Percentiles rank a stretch among this genome's conserved stretches.
Evolutionary conservation across 495 filamentous ascomycete species (phyloP).

Genomic region (Penicillium paradoxum): DNA sequence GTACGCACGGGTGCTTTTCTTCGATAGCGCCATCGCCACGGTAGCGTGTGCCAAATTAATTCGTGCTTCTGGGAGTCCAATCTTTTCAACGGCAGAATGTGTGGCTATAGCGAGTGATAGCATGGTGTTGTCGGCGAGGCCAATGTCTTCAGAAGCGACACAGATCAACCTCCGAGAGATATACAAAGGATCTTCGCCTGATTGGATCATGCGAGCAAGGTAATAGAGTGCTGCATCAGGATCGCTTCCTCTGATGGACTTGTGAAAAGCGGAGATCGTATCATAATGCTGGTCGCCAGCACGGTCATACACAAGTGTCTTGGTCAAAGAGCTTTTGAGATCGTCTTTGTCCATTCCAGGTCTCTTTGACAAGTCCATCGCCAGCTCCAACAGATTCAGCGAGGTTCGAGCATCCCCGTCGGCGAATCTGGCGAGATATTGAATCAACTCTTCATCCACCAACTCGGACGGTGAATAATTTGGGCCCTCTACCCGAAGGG

Average conservation of each 20-base stretch:
- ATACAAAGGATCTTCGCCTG: slow-evolving; percentile 89
- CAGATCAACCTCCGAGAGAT: slow-evolving; percentile 90
- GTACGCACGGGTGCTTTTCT: slow-evolving; percentile 84
- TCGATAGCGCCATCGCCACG: slow-evolving; percentile 74
- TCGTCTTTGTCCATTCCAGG: slow-evolving; percentile 53
- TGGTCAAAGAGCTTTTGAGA: slow-evolving; percentile 76
- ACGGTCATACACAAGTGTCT: slow-evolving; percentile 90
- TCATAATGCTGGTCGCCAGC: slow-evolving; percentile 94
- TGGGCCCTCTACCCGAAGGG: slow-evolving; percentile 57
- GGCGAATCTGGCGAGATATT: slow-evolving; percentile 76
- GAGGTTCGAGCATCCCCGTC: slow-evolving; percentile 91
- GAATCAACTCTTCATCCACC: slow-evolving; percentile 70
- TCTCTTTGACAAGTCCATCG: slow-evolving; percentile 58
- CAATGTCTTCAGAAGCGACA: slow-evolving; percentile 87
- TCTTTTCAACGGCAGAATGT: slow-evolving; percentile 78
- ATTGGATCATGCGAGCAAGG: slow-evolving; percentile 91
- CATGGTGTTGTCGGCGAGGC: slow-evolving; percentile 83
- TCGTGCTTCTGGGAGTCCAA: slow-evolving; percentile 90
- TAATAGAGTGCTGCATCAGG: slow-evolving; percentile 89
- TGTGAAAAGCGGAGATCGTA: slow-evolving; percentile 95
- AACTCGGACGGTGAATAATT: slow-evolving; percentile 53
- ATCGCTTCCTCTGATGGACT: slow-evolving; percentile 82
- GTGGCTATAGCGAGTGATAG: slow-evolving; percentile 78
- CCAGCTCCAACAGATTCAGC: slow-evolving; percentile 86
- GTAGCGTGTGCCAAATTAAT: slow-evolving; percentile 87